Base-by-base conservation (phyloP, 345 rosid species). In the Firmiana major region DNA sequence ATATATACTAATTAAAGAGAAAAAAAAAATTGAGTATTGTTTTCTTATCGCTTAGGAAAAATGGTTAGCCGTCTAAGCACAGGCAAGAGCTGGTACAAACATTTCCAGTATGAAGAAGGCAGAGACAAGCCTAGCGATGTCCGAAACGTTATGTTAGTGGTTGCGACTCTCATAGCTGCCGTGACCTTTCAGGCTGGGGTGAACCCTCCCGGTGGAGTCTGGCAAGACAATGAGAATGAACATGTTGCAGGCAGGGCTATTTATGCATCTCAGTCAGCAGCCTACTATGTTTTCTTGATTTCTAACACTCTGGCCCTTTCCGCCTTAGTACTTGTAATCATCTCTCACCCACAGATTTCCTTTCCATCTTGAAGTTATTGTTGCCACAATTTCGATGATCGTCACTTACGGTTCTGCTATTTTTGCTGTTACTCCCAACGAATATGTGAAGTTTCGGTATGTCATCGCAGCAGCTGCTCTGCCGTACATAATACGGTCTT, bases 381-480 rank as follows among this genome's bases (percentile, higher is more conserved):
- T 74, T 15, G 83, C 81, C 2, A 77, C 77, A 0, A 5, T 31
- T 15, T 49, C 78, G 0, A 77, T 86, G 84, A 6, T 77, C 15
- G 45, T 79, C 0, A 83, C 83, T 4, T 82, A 76, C 2, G 80
- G 24, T 0, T 78, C 78, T 19, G 77, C 85, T 2, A 55, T 81
- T 40, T 78, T 79, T 43, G 79, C 81, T 28, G 78, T 81, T 5
- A 70, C 76, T 1, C 83, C 85, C 7, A 46, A 19, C 0, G 75
- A 79, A 12, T 60, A 31, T 15, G 60, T 72, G 0, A 75, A 9
- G n/a, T 53, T 53, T 2, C 57, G 64, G 69, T 77, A 74, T 34
- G 45, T 80, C 7, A 53, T 80, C 31, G 0, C 74, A 11, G 45
- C 75, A 0, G 83, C 60, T 26, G 58, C 59, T 2, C 70, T 69